Conservation (phyloP, 441 rosid genomes). For the Gossypium trilobum region DNA sequence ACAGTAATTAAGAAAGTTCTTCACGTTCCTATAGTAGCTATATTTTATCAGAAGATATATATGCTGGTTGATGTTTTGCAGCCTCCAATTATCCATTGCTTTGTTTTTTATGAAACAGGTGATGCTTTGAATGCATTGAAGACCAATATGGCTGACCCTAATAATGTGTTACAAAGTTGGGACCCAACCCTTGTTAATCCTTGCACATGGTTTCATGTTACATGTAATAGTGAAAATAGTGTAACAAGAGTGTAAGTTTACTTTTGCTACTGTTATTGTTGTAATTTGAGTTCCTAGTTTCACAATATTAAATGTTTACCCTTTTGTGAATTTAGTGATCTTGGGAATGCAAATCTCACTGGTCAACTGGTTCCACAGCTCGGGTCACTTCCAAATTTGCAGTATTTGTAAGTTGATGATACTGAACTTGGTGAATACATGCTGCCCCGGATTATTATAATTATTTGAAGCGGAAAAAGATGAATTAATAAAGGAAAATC, state of each 20-base stretch:
- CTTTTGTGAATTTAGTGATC: constrained; percentile 47
- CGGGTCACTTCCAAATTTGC: constrained; percentile 66
- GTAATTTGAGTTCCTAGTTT: neutral
- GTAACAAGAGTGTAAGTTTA: constrained; percentile 65
- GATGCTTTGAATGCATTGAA: constrained; percentile 57
- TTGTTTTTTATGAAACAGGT: constrained; percentile 25
- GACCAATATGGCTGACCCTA: constrained; percentile 49
- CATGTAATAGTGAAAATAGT: constrained; percentile 59
- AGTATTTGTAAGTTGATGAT: constrained; percentile 60
- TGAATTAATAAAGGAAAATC: neutral
- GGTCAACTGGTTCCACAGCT: constrained; percentile 77
- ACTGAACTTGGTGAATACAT: neutral
- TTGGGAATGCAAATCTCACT: constrained; percentile 82
- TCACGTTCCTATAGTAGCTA: neutral
- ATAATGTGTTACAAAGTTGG: constrained; percentile 70
- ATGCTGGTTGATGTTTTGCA: neutral
- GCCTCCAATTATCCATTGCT: neutral
- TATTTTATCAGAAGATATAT: neutral
- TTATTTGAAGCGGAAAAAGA: neutral
- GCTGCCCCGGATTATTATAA: neutral
- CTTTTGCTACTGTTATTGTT: constrained; percentile 3
- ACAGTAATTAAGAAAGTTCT: neutral
- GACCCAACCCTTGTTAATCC: constrained; percentile 65
- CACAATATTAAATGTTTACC: neutral
- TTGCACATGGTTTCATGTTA: constrained; percentile 70